Evolutionary conservation across 2,329 filamentous ascomycete genomes (phyloP), one percentile per base, ranked within the genome.

Genomic region (Alternaria solani): DNA sequence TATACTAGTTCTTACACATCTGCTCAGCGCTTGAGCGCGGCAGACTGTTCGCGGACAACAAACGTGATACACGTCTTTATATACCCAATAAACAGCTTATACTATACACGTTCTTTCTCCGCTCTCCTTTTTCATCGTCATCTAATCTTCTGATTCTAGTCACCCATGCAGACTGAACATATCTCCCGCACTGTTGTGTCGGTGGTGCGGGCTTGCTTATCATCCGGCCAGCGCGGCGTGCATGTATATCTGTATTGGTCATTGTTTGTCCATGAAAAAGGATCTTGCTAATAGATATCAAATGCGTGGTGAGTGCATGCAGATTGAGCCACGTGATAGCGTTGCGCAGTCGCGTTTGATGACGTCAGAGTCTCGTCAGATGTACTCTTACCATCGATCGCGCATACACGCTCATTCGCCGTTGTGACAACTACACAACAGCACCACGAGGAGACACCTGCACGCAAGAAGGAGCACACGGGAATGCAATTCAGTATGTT

Each of bases 291-390:
- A 7, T 25, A 25, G 5, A 5, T 25, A 25, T 16, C 14, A 6
- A 7, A 25, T 42, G 5, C 16, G 39, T 42, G 7, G 8, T 9
- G 20, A 9, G 30, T 23, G 16, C 16, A 7, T 16, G 30, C 20
- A 26, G 32, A 25, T 49, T 23, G 46, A 49, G 20, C 46, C 46
- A 49, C 20, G 46, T 49, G 46, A 49, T 49, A 14, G 32, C 46
- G 46, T 38, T 38, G 30, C 46, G 23, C 14, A 26, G 6, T 49
- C 46, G 46, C 46, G 46, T 49, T 38, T 26, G 46, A 32, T 49
- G 32, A 49, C 46, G 46, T 49, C 23, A 38, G 32, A 26, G 20
- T 36, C 32, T 38, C n/a, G 46, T 14, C 46, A 36, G 32, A 9
- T 25, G 14, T 49, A 9, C 7, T 49, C 8, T 5, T 25, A 23